A percentile compares a stretch with the other conserved stretches of the same genome.
These are phyloP conservation scores for Pyracantha coccinea DNA, from an alignment of 331 rosid genomes.

Conservation along the genomic window DNA sequence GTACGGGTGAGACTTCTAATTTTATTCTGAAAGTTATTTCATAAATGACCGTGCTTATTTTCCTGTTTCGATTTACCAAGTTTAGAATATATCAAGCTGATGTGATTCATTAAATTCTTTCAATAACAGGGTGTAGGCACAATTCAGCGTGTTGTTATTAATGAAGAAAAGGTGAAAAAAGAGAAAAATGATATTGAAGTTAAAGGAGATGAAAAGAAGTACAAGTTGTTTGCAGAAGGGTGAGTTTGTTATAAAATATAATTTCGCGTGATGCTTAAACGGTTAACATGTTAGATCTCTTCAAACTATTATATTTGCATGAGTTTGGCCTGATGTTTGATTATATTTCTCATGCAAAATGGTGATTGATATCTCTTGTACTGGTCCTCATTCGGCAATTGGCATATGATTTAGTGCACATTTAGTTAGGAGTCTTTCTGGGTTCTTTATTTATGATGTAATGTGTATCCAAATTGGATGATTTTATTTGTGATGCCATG, in stretches of 20 bases:
- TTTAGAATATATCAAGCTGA: background rate
- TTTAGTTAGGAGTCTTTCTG: background rate
- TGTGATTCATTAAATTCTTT: constrained; percentile 9
- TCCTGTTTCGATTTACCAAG: background rate
- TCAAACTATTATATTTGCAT: background rate
- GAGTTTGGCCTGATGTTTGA: background rate
- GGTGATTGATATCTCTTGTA: background rate
- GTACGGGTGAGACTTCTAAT: constrained; percentile 51
- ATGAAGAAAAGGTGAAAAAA: constrained; percentile 39
- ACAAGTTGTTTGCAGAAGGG: constrained; percentile 82
- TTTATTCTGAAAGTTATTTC: constrained; percentile 4
- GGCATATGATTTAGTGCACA: background rate
- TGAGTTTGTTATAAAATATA: constrained; percentile 35
- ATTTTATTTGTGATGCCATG: background rate
- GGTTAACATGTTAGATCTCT: background rate
- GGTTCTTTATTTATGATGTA: background rate
- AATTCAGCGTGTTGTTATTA: constrained; percentile 67
- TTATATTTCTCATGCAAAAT: background rate
- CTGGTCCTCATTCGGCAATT: background rate
- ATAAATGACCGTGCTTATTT: background rate
- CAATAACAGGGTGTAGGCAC: constrained; percentile 71
- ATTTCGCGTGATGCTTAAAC: background rate
- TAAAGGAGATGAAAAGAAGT: constrained; percentile 21
- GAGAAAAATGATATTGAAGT: background rate
- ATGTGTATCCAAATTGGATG: background rate